phyloP scores from a whole-genome alignment of 495 filamentous ascomycete species.

The Penicillium pancosmium region DNA sequence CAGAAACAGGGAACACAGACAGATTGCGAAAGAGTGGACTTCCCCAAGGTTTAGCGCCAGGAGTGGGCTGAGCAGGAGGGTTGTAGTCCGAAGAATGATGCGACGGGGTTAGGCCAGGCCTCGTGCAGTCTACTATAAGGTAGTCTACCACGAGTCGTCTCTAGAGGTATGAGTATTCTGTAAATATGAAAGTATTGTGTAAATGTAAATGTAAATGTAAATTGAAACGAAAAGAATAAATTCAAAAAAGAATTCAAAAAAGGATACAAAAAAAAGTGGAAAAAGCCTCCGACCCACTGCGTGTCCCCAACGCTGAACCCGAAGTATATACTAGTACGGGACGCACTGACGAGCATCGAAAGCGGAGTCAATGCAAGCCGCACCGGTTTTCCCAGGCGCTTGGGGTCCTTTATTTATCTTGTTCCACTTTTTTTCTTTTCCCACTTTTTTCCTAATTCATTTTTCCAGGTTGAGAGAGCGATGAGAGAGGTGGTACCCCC shows the following conservation, averaged over 20 bases:
- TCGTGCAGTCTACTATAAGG: too few species aligned
- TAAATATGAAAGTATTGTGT: too few species aligned
- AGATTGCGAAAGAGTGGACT: conserved; percentile 13
- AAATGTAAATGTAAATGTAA: not conserved
- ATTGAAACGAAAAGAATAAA: not conserved
- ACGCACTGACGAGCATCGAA: conserved; percentile 29
- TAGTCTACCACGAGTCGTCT: too few species aligned
- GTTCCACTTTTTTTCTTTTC: conserved; percentile 21
- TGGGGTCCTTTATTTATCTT: conserved; percentile 28
- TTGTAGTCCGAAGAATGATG: not conserved
- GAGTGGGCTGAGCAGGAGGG: conserved; percentile 6
- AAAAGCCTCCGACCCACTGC: conserved; percentile 19
- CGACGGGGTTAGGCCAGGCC: too few species aligned
- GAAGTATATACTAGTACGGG: conserved; percentile 24
- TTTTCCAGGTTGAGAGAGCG: not conserved
- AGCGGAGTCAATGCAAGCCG: conserved; percentile 29
- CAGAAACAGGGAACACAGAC: conserved; percentile 27
- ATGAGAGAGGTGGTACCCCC: not conserved
- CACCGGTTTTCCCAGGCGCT: conserved; percentile 23
- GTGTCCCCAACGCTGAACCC: conserved; percentile 24
- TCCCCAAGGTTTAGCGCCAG: conserved; percentile 6
- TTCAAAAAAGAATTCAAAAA: conserved; percentile 1
- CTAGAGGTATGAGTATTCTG: too few species aligned
- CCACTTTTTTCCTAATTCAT: not conserved
- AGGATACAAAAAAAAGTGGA: conserved; percentile 11